These are phyloP conservation scores for Kazachstania martiniae DNA, from an alignment of 805 yeast species.

Conservation along the genomic window DNA sequence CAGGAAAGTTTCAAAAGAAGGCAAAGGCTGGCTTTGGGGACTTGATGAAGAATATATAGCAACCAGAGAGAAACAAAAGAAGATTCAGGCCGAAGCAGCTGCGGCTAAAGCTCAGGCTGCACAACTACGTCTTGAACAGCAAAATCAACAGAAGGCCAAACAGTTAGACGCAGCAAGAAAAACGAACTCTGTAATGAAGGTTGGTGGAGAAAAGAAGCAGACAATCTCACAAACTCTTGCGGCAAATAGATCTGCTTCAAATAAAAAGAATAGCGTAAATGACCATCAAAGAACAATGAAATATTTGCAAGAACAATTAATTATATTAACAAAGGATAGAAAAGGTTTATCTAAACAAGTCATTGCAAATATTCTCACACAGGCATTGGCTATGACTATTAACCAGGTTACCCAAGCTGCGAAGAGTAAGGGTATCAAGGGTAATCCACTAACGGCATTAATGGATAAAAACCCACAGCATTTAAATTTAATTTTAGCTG, in stretches of 20 bases:
- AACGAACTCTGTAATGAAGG: too few species aligned
- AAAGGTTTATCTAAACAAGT: conserved; percentile 69
- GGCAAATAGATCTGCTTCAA: conserved; percentile 19
- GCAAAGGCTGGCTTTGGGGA: conserved; percentile 95
- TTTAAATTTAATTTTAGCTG: conserved; percentile 65
- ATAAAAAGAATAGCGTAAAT: conserved; percentile 19
- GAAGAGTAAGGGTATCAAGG: conserved; percentile 68
- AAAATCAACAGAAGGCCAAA: conserved; percentile 31
- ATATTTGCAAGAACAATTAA: conserved; percentile 77
- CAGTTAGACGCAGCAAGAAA: conserved; percentile 9
- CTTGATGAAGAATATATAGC: conserved; percentile 75
- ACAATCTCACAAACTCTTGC: conserved; percentile 27
- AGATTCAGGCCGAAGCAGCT: conserved; percentile 54
- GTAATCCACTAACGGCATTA: conserved; percentile 65
- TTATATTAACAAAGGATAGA: conserved; percentile 66
- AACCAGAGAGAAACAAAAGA: conserved; percentile 68
- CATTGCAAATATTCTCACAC: conserved; percentile 76
- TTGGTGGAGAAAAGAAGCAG: conserved; percentile 23
- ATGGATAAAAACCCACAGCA: conserved; percentile 77
- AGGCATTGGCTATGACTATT: conserved; percentile 86
- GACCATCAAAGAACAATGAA: conserved; percentile 52
- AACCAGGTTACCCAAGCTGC: conserved; percentile 86
- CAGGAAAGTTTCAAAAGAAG: conserved; percentile 68
- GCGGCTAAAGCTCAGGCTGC: conserved; percentile 50
- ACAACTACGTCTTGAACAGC: conserved; percentile 41